A percentile compares a stretch with the other conserved stretches of the same genome.
Evolutionary conservation across 805 yeast genomes (phyloP).

Genomic region (Yamadazyma takamatsuzukensis): DNA sequence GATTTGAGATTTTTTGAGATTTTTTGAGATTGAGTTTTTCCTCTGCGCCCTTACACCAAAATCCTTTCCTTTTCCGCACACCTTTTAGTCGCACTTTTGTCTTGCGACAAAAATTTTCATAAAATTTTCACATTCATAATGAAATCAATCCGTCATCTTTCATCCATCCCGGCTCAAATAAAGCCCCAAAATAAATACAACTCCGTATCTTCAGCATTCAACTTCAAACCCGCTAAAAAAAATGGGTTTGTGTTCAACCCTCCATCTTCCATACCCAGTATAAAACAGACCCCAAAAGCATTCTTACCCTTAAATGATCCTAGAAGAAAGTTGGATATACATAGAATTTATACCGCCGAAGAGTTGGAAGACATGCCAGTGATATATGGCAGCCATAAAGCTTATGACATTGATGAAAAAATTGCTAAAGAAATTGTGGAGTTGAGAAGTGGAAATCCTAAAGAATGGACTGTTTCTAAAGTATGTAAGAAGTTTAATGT

Average conservation of each 20-base stretch:
- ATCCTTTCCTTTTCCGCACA: no score
- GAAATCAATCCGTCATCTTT: no score
- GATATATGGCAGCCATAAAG: conserved; percentile 32
- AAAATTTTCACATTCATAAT: no score
- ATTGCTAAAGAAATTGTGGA: conserved; percentile 54
- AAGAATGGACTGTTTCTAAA: conserved; percentile 56
- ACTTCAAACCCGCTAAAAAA: conserved; percentile 48
- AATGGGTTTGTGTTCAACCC: conserved; percentile 66
- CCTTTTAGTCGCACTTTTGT: no score
- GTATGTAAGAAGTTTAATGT: conserved; percentile 60
- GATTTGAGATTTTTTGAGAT: no score
- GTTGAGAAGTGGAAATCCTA: conserved; percentile 57
- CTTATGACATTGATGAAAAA: conserved; percentile 54
- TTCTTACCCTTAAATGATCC: conserved; percentile 64
- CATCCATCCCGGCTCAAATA: conserved; percentile 29
- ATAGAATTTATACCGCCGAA: conserved; percentile 27
- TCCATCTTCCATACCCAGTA: conserved; percentile 48
- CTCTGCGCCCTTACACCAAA: no score
- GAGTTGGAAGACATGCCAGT: conserved; percentile 39
- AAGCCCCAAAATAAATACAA: conserved; percentile 56
- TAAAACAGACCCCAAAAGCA: conserved; percentile 62
- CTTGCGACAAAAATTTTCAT: no score
- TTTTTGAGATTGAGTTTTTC: no score
- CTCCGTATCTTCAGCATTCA: conserved; percentile 59
- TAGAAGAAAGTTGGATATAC: conserved; percentile 38